Base-by-base conservation (phyloP, 2,329 filamentous ascomycete genomes). In the Fusarium continuum region DNA sequence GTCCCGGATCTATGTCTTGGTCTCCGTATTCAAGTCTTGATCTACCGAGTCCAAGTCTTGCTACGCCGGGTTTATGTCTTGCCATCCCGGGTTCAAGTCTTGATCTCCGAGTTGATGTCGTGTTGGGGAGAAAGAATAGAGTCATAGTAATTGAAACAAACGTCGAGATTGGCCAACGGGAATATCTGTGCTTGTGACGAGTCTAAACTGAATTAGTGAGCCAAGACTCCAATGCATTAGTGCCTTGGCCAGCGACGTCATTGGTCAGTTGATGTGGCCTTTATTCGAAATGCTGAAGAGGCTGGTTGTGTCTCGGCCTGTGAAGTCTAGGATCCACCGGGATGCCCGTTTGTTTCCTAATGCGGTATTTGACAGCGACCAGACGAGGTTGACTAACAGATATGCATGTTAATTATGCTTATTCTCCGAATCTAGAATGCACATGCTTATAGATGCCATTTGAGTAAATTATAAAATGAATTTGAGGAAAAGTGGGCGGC, bases 211-310 rank as follows among this genome's bases (percentile, higher is more conserved):
- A 17, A 58, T 32, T 32, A 43, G 54, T 38, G 45, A 58, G 26
- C 36, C 31, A 44, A 58, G 53, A 35, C 50, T 40, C n/a, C 40
- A 29, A 20, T 39, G 11, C 31, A 59, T 50, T 58, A 51, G 55
- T 25, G 55, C 11, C 5, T 1, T 8, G 2, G 2, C 6, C 7
- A 22, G 17, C 8, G 4, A n/a, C 23, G 10, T 17, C 19, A 43
- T 43, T 58, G 53, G 53, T 5, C 17, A 19, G 19, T 8, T 3
- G 4, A 11, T 36, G 17, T 13, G n/a, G n/a, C n/a, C n/a, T n/a
- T n/a, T n/a, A n/a, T n/a, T n/a, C n/a, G n/a, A n/a, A n/a, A n/a
- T n/a, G n/a, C n/a, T n/a, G n/a, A n/a, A n/a, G n/a, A n/a, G n/a
- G n/a, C n/a, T n/a, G n/a, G n/a, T n/a, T n/a, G n/a, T 19, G 10